A percentile compares a stretch with the other conserved stretches of the same genome.
phyloP scores from a whole-genome alignment of 2,329 filamentous ascomycete genomes.

The Aspergillus cejpii region DNA sequence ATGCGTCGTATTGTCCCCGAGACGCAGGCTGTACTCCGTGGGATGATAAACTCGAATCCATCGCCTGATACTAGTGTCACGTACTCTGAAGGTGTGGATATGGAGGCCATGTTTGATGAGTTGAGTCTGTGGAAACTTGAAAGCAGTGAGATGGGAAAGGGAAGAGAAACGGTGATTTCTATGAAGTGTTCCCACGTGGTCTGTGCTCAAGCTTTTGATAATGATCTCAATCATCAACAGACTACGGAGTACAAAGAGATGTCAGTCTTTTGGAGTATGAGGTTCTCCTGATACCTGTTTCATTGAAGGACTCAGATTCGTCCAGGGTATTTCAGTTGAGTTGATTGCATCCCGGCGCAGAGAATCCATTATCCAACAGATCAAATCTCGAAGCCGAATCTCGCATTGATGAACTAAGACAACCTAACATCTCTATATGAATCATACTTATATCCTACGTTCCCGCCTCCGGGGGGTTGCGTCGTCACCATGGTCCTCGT shows the following conservation, averaged over 20 bases:
- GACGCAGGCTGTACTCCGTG: conserved; percentile 54
- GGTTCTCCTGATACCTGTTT: too few species aligned
- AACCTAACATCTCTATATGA: not conserved
- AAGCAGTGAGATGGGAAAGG: conserved; percentile 2
- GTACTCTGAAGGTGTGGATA: conserved; percentile 42
- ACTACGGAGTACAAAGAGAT: too few species aligned
- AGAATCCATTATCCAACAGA: not conserved
- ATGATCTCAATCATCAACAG: conserved; percentile 1
- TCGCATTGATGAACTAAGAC: not conserved
- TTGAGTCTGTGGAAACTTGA: conserved; percentile 4
- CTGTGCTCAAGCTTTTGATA: conserved; percentile 25
- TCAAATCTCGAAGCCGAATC: not conserved
- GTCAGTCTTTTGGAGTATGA: not conserved
- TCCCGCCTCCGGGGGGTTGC: not conserved
- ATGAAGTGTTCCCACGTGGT: conserved; percentile 15
- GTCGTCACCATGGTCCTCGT: not conserved
- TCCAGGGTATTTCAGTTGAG: too few species aligned
- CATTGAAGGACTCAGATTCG: too few species aligned
- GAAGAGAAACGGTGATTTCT: not conserved
- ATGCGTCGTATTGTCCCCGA: conserved; percentile 58
- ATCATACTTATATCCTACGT: not conserved
- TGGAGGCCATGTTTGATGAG: conserved; percentile 11
- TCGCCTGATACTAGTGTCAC: conserved; percentile 60
- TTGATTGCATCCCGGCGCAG: too few species aligned
- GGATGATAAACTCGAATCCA: conserved; percentile 58